Base-by-base conservation (phyloP, 805 yeast species). In the Komagataella populi region DNA sequence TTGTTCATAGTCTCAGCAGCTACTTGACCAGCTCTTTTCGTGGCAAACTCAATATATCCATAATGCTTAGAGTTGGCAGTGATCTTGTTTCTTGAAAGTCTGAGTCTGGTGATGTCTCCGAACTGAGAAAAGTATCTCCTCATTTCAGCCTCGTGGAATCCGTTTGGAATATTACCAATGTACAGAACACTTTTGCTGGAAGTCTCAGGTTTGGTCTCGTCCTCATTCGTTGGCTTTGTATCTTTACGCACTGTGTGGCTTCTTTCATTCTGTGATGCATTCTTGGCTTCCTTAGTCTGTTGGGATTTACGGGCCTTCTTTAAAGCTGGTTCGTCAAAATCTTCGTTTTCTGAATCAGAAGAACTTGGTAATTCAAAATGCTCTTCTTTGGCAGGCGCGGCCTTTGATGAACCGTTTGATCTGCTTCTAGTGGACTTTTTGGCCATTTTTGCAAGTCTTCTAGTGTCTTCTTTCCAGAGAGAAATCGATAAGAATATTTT, bases 1-100 rank as follows among this genome's bases (percentile, higher is more conserved):
- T 93, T 93, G 68, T 93, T 83, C 99, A 93, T 93, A 48, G 97
- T 83, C 57, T 93, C 98, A 55, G 85, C 86, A 3, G 96, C 99
- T 55, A 89, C 74, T 58, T 80, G 76, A 47, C 98, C 97, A 52
- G 85, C 95, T 48, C 82, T 87, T 44, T 65, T 63, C 51, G 80
- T 74, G 46, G 75, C 77, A 62, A 91, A 93, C 68, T 93, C 96
- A 48, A 93, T 71, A 66, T 87, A 91, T 6, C 89, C 98, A 66
- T 81, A 91, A 65, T 89, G 97, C 69, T 88, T 90, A 14, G 96
- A 82, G 51, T 82, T 80, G 48, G 98, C 98, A 5, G 95, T 83
- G 62, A 83, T 84, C 67, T 85, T 89, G 71, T 87, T 91, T 63
- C 97, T 80, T 47, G 96, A 87, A 50, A 93, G 68, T 58, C 90